phyloP scores from a whole-genome alignment of 2,329 filamentous ascomycete genomes.

The Nigrospora sphaerica region DNA sequence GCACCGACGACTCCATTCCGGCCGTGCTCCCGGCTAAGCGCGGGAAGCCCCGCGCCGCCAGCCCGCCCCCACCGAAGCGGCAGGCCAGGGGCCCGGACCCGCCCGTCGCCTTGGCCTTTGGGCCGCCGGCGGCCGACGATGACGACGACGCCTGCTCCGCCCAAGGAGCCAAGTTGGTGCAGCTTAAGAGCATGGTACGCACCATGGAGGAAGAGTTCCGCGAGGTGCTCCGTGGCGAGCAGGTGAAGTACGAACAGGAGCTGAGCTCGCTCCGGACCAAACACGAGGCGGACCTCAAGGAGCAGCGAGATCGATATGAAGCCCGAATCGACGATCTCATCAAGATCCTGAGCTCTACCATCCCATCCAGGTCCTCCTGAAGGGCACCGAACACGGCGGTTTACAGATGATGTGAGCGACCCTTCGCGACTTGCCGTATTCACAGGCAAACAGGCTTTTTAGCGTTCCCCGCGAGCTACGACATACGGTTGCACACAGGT shows the following conservation, averaged over 20 bases:
- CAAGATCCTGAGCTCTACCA: conserved; percentile 8
- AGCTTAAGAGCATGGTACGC: conserved; percentile 1
- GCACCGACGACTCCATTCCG: neutral
- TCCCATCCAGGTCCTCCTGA: conserved; percentile 8
- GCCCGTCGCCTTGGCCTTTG: neutral
- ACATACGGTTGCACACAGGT: no score
- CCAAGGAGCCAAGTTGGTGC: neutral
- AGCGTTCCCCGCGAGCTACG: no score
- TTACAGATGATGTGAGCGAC: neutral
- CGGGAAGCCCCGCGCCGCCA: neutral
- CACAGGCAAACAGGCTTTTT: no score
- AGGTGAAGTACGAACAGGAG: conserved; percentile 4
- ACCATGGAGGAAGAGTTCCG: conserved; percentile 9
- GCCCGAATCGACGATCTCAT: conserved; percentile 7
- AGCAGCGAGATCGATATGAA: conserved; percentile 7
- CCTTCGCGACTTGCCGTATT: no score
- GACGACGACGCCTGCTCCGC: neutral
- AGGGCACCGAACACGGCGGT: neutral
- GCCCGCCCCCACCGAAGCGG: neutral
- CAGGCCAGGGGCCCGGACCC: neutral
- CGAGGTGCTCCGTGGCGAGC: conserved; percentile 5
- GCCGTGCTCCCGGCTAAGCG: neutral
- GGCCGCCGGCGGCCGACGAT: neutral
- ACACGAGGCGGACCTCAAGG: conserved; percentile 5
- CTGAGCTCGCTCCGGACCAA: conserved; percentile 2